phyloP scores from a whole-genome alignment of 2,329 filamentous ascomycete species.

The Aspergillus ruber region DNA sequence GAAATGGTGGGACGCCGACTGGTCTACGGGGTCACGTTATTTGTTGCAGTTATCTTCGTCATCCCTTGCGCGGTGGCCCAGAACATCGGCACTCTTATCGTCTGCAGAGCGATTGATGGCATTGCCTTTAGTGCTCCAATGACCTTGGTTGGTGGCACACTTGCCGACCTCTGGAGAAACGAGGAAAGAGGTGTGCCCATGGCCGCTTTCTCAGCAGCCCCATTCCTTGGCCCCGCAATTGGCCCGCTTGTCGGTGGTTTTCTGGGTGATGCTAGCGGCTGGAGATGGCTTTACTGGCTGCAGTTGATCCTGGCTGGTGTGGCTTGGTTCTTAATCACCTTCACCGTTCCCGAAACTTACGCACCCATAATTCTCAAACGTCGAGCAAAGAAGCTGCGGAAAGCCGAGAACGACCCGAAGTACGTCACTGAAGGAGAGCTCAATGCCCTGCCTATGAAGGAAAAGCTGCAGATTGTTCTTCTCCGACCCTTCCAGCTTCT shows the following conservation, averaged over 20 bases:
- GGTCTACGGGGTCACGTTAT: conserved; percentile 63
- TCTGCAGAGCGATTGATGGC: conserved; percentile 71
- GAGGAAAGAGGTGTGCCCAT: conserved; percentile 82
- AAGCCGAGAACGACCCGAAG: conserved; percentile 58
- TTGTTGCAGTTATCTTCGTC: conserved; percentile 68
- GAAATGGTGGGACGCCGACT: conserved; percentile 67
- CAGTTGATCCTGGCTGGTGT: conserved; percentile 68
- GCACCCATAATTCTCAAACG: conserved; percentile 67
- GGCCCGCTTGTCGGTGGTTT: conserved; percentile 73
- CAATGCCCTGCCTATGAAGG: conserved; percentile 61
- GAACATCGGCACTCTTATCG: conserved; percentile 69
- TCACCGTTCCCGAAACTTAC: conserved; percentile 88
- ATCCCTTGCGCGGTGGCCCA: conserved; percentile 71
- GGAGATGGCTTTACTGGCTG: conserved; percentile 85
- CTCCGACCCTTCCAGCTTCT: conserved; percentile 79
- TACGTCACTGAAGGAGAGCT: conserved; percentile 78
- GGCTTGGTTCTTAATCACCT: conserved; percentile 69
- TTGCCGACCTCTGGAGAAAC: conserved; percentile 77
- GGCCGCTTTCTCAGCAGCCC: conserved; percentile 77
- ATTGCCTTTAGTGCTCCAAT: conserved; percentile 82
- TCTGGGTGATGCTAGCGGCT: conserved; percentile 61
- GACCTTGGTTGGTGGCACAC: conserved; percentile 75
- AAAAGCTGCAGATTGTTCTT: conserved; percentile 68
- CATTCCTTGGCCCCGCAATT: conserved; percentile 74
- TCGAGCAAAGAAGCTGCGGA: conserved; percentile 66